Base-by-base conservation (phyloP, 345 rosid species). In the Corchorus capsularis region DNA sequence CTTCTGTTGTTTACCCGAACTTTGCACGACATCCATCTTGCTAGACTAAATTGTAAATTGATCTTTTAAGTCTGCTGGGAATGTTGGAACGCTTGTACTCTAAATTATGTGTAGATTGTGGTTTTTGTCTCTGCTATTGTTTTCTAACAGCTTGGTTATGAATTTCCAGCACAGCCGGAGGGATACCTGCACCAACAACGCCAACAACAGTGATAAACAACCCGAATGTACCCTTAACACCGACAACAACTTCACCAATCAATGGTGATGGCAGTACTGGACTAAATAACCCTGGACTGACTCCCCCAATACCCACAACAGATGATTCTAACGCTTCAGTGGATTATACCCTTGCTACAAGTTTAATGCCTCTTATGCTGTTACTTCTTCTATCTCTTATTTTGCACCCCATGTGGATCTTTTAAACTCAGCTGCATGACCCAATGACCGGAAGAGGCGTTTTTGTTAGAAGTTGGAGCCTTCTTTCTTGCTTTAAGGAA, bases 161-260 rank as follows among this genome's bases (percentile, higher is more conserved):
- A 53, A 75, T 73, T 68, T 83, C 9, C 75, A 87, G 90, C 84
- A 60, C 87, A 4, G 88, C 90, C 0, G 87, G 88, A 74, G 88
- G 85, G 55, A 17, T 62, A 1, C 32, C 64, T 3, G 37, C 81
- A 20, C 69, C 81, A 32, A 68, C 73, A 2, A 0, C 85, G 1
- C 63, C 85, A 10, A 60, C 83, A 45, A 34, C 83, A 52, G 11
- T 73, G 11, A 37, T 78, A 27, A 63, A 60, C 34, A 75, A 59
- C 57, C 65, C 83, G 0, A 71, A 20, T 17, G 45, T 20, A 5
- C 77, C 79, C 12, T 46, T 75, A 6, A 43, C 79, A 52, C 73
- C 82, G 3, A 39, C 71, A 4, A 57, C 64, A 4, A 73, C 27
- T n/a, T 43, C 80, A 45, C 80, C 86, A 35, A 3, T 45, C 8